These are phyloP conservation scores for Metschnikowia aberdeeniae DNA, from an alignment of 805 yeast genomes.

Conservation along the genomic window DNA sequence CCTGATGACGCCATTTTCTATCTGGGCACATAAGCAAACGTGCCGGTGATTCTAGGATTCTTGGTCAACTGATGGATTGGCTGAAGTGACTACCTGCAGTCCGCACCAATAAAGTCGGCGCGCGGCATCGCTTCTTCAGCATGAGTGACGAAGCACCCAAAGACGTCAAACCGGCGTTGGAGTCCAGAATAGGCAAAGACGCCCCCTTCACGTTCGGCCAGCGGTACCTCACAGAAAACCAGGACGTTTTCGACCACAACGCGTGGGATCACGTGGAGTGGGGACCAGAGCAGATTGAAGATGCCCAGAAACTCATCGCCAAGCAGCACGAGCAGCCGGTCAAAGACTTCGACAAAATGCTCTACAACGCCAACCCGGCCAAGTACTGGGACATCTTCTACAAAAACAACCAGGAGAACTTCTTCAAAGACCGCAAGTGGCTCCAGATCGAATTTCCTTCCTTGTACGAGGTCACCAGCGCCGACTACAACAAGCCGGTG, in stretches of 20 bases:
- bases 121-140: background rate
- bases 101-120: too few relatives aligned
- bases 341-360: slow-evolving; percentile 73
- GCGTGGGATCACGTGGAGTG: slow-evolving; percentile 98
- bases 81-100: too few relatives aligned
- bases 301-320: slow-evolving; percentile 70
- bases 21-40: too few relatives aligned
- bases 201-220: slow-evolving; percentile 92
- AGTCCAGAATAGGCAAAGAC: slow-evolving; percentile 72
- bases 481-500: slow-evolving; percentile 62
- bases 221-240: slow-evolving; percentile 63
- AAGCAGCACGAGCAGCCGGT: slow-evolving; percentile 82
- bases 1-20: too few relatives aligned
- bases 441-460: slow-evolving; percentile 89
- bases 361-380: slow-evolving; percentile 82
- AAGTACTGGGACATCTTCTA: slow-evolving; percentile 94
- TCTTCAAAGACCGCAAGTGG: slow-evolving; percentile 97
- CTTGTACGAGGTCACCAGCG: slow-evolving; percentile 67
- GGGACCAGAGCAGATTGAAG: slow-evolving; percentile 82
- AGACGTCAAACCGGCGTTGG: slow-evolving; percentile 41
- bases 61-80: too few relatives aligned
- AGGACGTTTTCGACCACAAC: slow-evolving; percentile 86
- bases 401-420: slow-evolving; percentile 84
- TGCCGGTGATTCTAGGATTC: too few relatives aligned
- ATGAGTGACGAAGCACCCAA: slow-evolving; percentile 5